Evolutionary conservation across 768 basidiomycete genomes (phyloP), one percentile per base, ranked within the genome.

Genomic region (Auricularia auricula-judae): DNA sequence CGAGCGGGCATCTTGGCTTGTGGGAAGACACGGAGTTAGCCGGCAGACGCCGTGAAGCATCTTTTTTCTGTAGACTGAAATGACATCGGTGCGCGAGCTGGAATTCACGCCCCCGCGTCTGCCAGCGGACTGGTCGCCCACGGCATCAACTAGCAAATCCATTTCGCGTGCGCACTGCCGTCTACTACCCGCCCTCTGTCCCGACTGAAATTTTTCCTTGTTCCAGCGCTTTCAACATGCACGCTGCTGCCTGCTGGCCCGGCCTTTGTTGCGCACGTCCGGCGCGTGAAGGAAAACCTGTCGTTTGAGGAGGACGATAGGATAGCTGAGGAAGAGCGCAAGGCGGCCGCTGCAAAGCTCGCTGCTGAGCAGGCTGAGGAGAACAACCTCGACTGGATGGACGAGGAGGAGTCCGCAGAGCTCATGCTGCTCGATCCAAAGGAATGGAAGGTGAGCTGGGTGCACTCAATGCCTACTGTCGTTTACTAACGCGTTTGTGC

Each of bases 351-450:
- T 39, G 64, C 47, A 5, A 59, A 35, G 23, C 66, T 66, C 64
- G 61, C 63, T 62, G 65, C 67, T 47, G 56, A 59, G 56, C 74
- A 81, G 39, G 77, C 81, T 63, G 78, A 79, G 51, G 89, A 89
- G 66, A 90, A 91, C 70, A 94, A 95, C 78, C 85, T 93, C 12
- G 96, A 93, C 35, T 88, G 98, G 4, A 95, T 94, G 1, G 89
- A 93, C 65, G 97, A 98, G 76, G 80, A 85, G 67, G 96, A 98
- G 78, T 74, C 82, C 21, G 78, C 81, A 3, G 86, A 86, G 29
- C 70, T 93, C 60, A 74, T 93, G 47, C 73, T 78, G 56, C 78
- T 86, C n/a, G 96, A 99, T 78, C 91, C 96, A 4, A 98, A 98
- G 76, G 93, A 96, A 72, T 98, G 97, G 96, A 99, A 98, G 84